A percentile compares a stretch with the other conserved stretches of the same genome.
These are phyloP conservation scores for Waltiozyma sp. DNA, from an alignment of 1,139 yeast genomes.

Conservation along the genomic window DNA sequence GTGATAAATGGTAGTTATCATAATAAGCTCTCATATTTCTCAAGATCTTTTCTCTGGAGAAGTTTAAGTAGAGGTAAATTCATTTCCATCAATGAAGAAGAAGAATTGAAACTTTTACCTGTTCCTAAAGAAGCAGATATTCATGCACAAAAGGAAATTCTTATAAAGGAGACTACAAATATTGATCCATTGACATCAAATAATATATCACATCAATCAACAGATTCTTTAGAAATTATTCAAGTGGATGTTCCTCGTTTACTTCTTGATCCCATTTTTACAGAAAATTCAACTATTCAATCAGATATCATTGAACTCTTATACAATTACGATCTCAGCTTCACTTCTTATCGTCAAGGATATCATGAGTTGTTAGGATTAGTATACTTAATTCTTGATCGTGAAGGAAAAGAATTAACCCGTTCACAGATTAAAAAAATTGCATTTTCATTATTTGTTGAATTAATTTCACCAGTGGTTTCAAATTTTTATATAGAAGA, in stretches of 20 bases:
- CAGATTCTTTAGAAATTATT: slow-evolving; percentile 15
- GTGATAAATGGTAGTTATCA: not conserved
- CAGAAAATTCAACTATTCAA: slow-evolving; percentile 23
- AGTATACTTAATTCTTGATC: slow-evolving; percentile 37
- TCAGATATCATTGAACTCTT: slow-evolving; percentile 39
- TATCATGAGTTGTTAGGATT: slow-evolving; percentile 59
- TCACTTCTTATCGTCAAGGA: slow-evolving; percentile 57
- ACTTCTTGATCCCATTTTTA: slow-evolving; percentile 45
- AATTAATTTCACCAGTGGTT: slow-evolving; percentile 22
- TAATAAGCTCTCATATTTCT: not conserved
- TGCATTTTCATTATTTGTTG: slow-evolving; percentile 21
- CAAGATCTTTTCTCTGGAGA: not conserved
- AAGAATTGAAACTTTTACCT: not conserved
- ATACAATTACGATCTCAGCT: slow-evolving; percentile 31
- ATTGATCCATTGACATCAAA: not conserved
- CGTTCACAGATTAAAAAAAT: slow-evolving; percentile 12
- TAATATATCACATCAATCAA: too few species aligned
- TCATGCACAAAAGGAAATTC: not conserved
- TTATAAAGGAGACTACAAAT: too few species aligned
- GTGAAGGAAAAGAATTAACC: slow-evolving; percentile 20
- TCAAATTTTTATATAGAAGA: slow-evolving; percentile 26
- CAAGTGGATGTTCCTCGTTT: slow-evolving; percentile 53
- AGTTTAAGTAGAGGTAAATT: not conserved
- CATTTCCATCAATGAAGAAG: not conserved
- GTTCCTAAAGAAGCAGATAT: not conserved